Evolutionary conservation across 805 yeast genomes (phyloP), one percentile per base, ranked within the genome.

Genomic region (Debaryomyces maramus): DNA sequence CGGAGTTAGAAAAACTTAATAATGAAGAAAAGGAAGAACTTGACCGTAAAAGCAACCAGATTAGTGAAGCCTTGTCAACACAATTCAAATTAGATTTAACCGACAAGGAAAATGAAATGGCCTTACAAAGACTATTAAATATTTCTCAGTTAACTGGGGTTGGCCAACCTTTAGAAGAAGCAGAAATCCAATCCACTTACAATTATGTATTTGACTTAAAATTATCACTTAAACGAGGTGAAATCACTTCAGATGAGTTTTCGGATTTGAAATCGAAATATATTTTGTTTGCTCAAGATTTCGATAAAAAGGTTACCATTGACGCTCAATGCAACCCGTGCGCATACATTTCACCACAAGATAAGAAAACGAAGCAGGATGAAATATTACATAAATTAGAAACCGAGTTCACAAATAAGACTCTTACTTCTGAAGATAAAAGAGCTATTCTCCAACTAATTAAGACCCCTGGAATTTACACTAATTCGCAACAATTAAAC

Each of bases 151-250:
- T 65, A 16, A 27, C 39, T 45, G 77, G 77, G 38, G 51, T 81
- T 39, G 95, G 91, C n/a, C 70, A 75, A 46, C 32, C 72, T 0
- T 41, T 71, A 14, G 63, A 60, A 14, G 88, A 81, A 41, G 83
- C 95, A 2, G 73, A 73, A 49, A 67, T 65, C 32, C 79, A 81
- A 44, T 72, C 87, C 0, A 80, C 83, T 15, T 72, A 64, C 51
- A 75, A 78, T 50, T 58, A 71, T 39, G 49, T 72, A 10, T 73
- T 73, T 48, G 74, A 73, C 32, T 48, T 68, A 21, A 68, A 70
- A 35, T 60, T 81, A 44, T 47, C 60, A 8, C 45, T 60, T n/a
- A 65, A 57, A 34, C 62, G 64, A 39, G 65, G 62, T 2, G 74
- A 72, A 41, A 46, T 73, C 3, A 34, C 59, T 2, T 47, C 51